Evolutionary conservation across 2,329 filamentous ascomycete species (phyloP).

Genomic region (Corniculantispora saksenae): DNA sequence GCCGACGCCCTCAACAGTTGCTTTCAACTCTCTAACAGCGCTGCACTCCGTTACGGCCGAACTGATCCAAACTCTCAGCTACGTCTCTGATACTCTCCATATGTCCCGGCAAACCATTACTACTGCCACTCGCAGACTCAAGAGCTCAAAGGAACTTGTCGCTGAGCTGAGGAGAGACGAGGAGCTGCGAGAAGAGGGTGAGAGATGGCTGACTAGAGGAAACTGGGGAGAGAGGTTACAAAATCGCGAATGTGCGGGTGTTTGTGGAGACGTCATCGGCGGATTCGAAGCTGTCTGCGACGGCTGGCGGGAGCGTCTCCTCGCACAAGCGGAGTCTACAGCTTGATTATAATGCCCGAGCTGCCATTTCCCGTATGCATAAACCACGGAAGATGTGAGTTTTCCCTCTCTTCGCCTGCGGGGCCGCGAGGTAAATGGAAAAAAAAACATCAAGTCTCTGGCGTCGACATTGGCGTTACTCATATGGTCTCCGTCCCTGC

Average conservation of each 20-base stretch:
- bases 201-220: conserved; percentile 76
- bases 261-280: conserved; percentile 84
- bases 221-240: conserved; percentile 79
- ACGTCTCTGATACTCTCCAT: conserved; percentile 87
- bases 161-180: conserved; percentile 82
- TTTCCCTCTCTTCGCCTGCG: not conserved
- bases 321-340: conserved; percentile 61
- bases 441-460: not conserved
- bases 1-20: conserved; percentile 63
- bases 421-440: not conserved
- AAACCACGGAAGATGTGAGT: not conserved
- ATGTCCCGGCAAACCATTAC: conserved; percentile 89
- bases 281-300: conserved; percentile 93
- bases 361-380: not conserved
- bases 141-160: conserved; percentile 81
- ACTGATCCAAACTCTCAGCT: conserved; percentile 77
- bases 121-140: conserved; percentile 76
- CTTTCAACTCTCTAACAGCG: conserved; percentile 65
- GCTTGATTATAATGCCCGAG: conserved; percentile 29
- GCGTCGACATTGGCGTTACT: not conserved
- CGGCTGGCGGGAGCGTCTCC: conserved; percentile 74
- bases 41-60: conserved; percentile 72
- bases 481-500: not conserved
- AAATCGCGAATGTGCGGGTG: conserved; percentile 76
- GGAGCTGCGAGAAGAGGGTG: conserved; percentile 78